Evolutionary conservation across 164 flowering plant genomes (phyloP), one percentile per base, ranked within the genome.

Genomic region (Paratinospora sagittata): DNA sequence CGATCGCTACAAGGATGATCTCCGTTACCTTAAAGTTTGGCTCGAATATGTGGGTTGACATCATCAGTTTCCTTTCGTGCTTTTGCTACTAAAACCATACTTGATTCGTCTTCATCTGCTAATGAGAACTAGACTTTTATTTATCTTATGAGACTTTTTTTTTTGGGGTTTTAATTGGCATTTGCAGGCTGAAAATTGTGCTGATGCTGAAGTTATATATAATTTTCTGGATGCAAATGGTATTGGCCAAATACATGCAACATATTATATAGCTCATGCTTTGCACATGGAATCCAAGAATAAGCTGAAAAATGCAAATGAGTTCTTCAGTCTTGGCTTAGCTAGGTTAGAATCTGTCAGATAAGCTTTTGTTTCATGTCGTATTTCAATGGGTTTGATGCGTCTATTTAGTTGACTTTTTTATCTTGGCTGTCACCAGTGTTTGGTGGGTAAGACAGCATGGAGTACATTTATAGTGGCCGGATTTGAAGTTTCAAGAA

Each of bases 21-120:
- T 84, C 6, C 94, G 97, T 16, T 95, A 92, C 79, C 83, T 95
- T 14, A 92, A 89, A 86, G 89, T 95, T 43, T 92, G 98, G 98
- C 68, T 95, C 78, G 96, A 92, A 88, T 95, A 95, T 85, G 98
- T 95, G 65, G 17, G 97, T 82, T 67, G 12, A 52, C n/a, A 16
- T n/a, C 37, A 55, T 67, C 57, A 8, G n/a, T 52, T 30, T 33
- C 21, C n/a, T 67, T 37, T 36, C 23, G 11, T 13, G 43, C 0
- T 33, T 65, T 65, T 24, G 27, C 61, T 65, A 6, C n/a, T 7
- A 37, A 30, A 27, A 39, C 19, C 17, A 9, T 8, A 8, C 43
- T 24, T 67, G 57, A 0, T 67, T 43, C 8, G 24, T 49, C 14
- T 41, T 67, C 19, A 12, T 67, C n/a, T 21, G 21, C 62, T 12